Conservation (phyloP, 78 protist genomes). For the Dictyostelium citrinum region DNA sequence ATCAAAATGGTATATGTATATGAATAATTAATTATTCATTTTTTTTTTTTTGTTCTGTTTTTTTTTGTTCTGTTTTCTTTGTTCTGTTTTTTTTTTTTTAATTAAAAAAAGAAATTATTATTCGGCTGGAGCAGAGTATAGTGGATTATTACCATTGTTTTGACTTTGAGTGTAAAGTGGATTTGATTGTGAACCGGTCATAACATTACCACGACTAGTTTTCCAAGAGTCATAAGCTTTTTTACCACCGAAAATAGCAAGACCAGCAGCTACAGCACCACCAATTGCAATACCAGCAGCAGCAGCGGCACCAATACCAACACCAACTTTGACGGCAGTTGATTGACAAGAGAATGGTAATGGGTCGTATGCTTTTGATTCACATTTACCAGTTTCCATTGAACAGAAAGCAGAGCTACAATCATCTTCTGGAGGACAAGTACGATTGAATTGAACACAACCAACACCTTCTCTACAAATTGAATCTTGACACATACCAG, state of each 20-base stretch:
- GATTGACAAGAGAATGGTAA: constrained; percentile 58
- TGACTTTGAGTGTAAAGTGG: constrained; percentile 36
- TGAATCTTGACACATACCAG: background rate
- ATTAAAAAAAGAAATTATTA: background rate
- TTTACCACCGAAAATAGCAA: constrained; percentile 56
- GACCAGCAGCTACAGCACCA: constrained; percentile 58
- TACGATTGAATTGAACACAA: background rate
- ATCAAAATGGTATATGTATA: background rate
- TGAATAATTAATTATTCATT: background rate
- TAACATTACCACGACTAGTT: background rate
- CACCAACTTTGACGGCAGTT: constrained; percentile 46
- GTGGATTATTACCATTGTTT: constrained; percentile 16
- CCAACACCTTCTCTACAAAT: constrained; percentile 33
- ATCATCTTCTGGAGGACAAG: constrained; percentile 16
- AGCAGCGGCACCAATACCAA: constrained; percentile 31
- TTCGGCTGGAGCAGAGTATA: background rate
- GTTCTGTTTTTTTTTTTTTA: background rate
- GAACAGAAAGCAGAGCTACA: constrained; percentile 9
- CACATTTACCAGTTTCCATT: constrained; percentile 33
- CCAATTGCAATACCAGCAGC: constrained; percentile 27
- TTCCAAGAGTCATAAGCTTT: constrained; percentile 58
- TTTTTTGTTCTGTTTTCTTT: too few relatives aligned
- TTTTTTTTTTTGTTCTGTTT: too few relatives aligned
- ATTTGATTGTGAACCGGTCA: background rate
- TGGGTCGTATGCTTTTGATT: constrained; percentile 1